These are phyloP conservation scores for Populus nigra DNA, from an alignment of 345 rosid species.

Conservation along the genomic window DNA sequence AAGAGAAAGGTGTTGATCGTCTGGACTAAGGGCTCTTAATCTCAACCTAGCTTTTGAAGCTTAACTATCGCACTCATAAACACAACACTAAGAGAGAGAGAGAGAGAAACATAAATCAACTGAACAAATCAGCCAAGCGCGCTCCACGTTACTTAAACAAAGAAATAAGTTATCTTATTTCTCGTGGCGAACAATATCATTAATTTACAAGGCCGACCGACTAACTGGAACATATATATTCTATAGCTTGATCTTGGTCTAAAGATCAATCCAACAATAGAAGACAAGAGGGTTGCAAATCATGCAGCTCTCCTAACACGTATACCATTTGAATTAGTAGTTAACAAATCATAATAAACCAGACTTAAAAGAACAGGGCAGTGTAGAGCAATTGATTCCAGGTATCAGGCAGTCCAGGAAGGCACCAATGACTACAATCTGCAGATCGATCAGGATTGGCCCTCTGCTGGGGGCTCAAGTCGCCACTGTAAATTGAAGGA, in stretches of 20 bases:
- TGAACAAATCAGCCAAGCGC: neutral
- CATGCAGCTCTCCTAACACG: neutral
- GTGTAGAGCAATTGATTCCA: conserved; percentile 85
- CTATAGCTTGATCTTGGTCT: neutral
- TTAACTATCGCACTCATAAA: no score
- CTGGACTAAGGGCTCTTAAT: no score
- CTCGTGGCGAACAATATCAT: neutral
- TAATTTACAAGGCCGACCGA: neutral
- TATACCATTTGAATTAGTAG: conserved; percentile 1
- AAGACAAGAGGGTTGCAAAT: neutral
- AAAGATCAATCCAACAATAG: conserved; percentile 7
- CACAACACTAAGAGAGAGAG: no score
- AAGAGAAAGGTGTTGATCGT: neutral
- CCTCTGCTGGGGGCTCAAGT: conserved; percentile 56
- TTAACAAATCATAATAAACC: neutral
- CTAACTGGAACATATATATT: neutral
- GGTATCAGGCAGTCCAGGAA: conserved; percentile 94
- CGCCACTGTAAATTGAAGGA: conserved; percentile 92
- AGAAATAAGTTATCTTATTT: neutral
- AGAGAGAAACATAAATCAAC: neutral
- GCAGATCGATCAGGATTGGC: conserved; percentile 69
- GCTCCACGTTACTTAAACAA: neutral
- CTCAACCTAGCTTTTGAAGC: no score
- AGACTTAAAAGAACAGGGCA: conserved; percentile 45
- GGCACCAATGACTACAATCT: conserved; percentile 99